phyloP scores from a whole-genome alignment of 108 stramenopile species.

The Bacterosira constricta region DNA sequence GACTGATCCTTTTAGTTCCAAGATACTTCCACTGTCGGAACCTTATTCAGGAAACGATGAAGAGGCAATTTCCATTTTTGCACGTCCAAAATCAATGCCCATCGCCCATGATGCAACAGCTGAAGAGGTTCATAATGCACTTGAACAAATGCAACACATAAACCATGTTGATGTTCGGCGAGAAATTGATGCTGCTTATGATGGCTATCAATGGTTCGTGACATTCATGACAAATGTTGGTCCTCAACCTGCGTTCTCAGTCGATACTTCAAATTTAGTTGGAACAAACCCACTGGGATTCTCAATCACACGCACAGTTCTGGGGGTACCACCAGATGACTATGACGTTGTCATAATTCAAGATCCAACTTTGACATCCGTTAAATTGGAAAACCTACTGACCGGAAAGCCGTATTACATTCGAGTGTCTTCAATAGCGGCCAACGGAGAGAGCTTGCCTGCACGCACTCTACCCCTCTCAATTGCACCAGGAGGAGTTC shows the following conservation, averaged over 20 bases:
- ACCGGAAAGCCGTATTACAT: conserved; percentile 55
- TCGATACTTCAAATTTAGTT: conserved; percentile 36
- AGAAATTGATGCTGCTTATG: conserved; percentile 28
- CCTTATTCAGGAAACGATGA: conserved; percentile 28
- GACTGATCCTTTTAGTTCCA: conserved; percentile 30
- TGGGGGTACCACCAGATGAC: conserved; percentile 53
- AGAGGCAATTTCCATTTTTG: conserved; percentile 13
- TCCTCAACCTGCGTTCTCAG: conserved; percentile 61
- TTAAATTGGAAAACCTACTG: conserved; percentile 36
- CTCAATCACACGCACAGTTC: conserved; percentile 12
- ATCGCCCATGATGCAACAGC: conserved; percentile 52
- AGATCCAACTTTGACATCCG: conserved; percentile 24
- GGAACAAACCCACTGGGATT: conserved; percentile 46
- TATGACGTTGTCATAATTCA: conserved; percentile 28
- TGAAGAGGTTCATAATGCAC: conserved; percentile 59
- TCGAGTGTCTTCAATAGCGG: conserved; percentile 51
- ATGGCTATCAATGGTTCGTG: conserved; percentile 70
- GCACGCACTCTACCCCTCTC: conserved; percentile 15
- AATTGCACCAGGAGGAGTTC: conserved; percentile 45
- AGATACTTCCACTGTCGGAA: conserved; percentile 38
- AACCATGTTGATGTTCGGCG: conserved; percentile 68
- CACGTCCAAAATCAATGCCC: conserved; percentile 35
- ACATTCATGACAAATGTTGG: conserved; percentile 77
- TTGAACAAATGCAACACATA: conserved; percentile 69
- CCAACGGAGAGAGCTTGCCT: conserved; percentile 45